Evolutionary conservation across 148 eudicot genomes (phyloP).

Genomic region (Chenopodium formosanum): DNA sequence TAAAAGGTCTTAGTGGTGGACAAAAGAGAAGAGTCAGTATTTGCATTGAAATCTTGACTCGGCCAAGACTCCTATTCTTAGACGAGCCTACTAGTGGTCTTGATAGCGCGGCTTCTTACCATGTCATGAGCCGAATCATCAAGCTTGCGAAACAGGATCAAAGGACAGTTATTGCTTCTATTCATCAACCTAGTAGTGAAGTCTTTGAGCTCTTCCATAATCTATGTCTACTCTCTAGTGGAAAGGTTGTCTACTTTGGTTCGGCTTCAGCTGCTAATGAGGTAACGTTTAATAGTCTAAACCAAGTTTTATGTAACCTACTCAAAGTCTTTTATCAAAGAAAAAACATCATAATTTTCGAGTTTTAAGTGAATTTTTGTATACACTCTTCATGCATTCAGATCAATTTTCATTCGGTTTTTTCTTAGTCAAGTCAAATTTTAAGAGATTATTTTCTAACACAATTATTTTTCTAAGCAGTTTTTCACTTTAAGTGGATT

Average conservation of each 20-base stretch:
- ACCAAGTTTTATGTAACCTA: neutral
- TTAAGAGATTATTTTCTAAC: neutral
- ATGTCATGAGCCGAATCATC: conserved; percentile 54
- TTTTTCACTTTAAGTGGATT: conserved; percentile 54
- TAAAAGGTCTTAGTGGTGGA: conserved; percentile 71
- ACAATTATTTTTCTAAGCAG: conserved; percentile 29
- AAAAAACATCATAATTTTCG: too few species aligned
- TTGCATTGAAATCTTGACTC: conserved; percentile 63
- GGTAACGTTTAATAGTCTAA: conserved; percentile 24
- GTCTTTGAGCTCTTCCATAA: conserved; percentile 59
- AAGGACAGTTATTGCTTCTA: conserved; percentile 55
- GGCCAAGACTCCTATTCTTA: conserved; percentile 66
- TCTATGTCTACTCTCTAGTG: conserved; percentile 58
- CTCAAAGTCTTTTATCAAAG: too few species aligned
- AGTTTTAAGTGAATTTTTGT: too few species aligned
- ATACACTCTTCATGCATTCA: too few species aligned
- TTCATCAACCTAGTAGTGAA: conserved; percentile 80
- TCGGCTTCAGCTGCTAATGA: conserved; percentile 38
- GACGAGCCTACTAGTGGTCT: conserved; percentile 91
- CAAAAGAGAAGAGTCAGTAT: conserved; percentile 88
- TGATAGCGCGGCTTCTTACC: conserved; percentile 80
- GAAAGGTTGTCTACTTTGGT: conserved; percentile 59
- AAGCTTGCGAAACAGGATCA: conserved; percentile 38
- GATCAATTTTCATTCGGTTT: too few species aligned
- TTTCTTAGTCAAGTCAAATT: neutral